Base-by-base conservation (phyloP, 2,329 filamentous ascomycete genomes). In the Colletotrichum lupini region DNA sequence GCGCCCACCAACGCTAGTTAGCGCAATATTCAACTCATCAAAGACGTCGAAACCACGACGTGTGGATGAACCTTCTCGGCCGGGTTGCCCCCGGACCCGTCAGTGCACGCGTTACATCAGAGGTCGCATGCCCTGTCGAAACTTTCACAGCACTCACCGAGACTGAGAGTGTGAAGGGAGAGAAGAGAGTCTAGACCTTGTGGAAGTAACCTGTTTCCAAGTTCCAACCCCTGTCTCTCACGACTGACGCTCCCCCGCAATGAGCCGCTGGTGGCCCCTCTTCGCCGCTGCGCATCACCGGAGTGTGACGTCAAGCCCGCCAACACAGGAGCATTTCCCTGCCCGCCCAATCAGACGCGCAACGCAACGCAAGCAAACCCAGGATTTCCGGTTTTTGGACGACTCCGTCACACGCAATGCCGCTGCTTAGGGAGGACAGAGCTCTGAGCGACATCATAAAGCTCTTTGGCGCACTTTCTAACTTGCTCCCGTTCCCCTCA, bases 31-130 rank as follows among this genome's bases (percentile, higher is more conserved):
- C 26, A 26, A 1, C 19, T 49, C 42, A 49, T 49, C 42, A 49
- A 49, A 49, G 26, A 26, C 26, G 1, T 26, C 26, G 26, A 26
- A 26, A 26, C 26, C 26, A 4, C 26, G 26, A 26, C 4, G 2
- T 49, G 8, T 49, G 37, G 37, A 49, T 49, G 42, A 66, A 58
- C 30, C 26, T 24, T 46, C 53, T 69, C 55, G 35, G 60, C 60
- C 59, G 35, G 70, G 35, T 24, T 60, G 60, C 30, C 49, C 67
- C 71, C 60, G 56, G 60, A 37, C 71, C 35, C 30, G 67, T 71
- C 71, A 70, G 30, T 73, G 71, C 71, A 65, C 60, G 9, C 28
- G 67, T 73, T 73, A 73, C 71, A 73, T 73, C 67, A 71, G 71
- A 73, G 61, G 42, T 49, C 42, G 42, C 42, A 49, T 49, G 42